Conservation (phyloP, 345 rosid genomes). For the Sonneratia alba region DNA sequence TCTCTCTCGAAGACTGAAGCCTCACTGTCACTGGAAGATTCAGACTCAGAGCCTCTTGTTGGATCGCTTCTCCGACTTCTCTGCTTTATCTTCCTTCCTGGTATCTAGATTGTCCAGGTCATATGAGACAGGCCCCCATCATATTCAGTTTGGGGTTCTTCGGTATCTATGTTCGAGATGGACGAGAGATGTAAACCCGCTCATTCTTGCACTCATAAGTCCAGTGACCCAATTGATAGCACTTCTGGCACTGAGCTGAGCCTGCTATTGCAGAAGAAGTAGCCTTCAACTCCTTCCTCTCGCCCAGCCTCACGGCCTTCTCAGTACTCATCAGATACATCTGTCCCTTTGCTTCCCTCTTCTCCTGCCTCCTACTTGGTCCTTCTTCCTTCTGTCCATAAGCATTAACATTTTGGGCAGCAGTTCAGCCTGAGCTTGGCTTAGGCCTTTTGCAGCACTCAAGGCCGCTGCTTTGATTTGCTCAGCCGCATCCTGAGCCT, state of each 20-base stretch:
- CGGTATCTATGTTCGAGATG: constrained; percentile 87
- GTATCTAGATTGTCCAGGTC: constrained; percentile 38
- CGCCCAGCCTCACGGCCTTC: constrained; percentile 81
- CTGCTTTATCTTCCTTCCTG: constrained; percentile 26
- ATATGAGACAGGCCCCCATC: too few species aligned
- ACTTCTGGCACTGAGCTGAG: constrained; percentile 73
- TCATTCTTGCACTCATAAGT: constrained; percentile 93
- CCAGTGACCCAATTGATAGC: constrained; percentile 86
- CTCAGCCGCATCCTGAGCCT: constrained; percentile 81
- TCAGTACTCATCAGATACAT: constrained; percentile 98
- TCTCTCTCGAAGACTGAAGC: constrained; percentile 68
- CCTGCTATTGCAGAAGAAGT: constrained; percentile 36
- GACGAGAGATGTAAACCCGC: constrained; percentile 76
- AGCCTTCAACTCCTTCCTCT: constrained; percentile 71
- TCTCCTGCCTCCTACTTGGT: constrained; percentile 98
- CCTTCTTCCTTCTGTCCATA: constrained; percentile 99
- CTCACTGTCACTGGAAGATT: constrained; percentile 67
- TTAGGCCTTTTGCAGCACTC: constrained; percentile 79
- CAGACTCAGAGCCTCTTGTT: constrained; percentile 67
- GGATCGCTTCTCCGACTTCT: constrained; percentile 22
- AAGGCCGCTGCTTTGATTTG: constrained; percentile 89
- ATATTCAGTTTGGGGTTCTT: too few species aligned
- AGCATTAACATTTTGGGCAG: constrained; percentile 87
- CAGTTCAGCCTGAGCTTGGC: constrained; percentile 98
- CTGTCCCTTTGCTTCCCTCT: constrained; percentile 88